Percentiles rank a stretch among this genome's conserved stretches.
These are phyloP conservation scores for Choiromyces venosus DNA, from an alignment of 495 filamentous ascomycete species.

Conservation along the genomic window DNA sequence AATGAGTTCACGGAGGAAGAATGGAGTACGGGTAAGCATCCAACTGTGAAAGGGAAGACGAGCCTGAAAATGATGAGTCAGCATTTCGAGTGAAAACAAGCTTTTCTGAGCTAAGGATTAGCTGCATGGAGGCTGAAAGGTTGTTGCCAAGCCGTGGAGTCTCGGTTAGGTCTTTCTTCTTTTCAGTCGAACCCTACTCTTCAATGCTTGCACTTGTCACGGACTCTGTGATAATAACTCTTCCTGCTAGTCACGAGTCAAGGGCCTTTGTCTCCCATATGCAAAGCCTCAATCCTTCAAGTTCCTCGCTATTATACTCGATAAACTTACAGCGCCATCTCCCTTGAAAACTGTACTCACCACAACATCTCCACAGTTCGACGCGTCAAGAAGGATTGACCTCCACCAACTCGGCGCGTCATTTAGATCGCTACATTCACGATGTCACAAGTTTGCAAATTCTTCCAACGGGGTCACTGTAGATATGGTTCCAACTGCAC, in stretches of 20 bases:
- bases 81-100: not conserved
- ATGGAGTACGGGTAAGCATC: not conserved
- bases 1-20: not conserved
- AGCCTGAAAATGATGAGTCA: not conserved
- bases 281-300: not conserved
- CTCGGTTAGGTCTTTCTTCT: no score
- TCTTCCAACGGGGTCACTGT: slow-evolving; percentile 57
- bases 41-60: not conserved
- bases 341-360: not conserved
- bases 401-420: not conserved
- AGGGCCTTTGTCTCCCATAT: not conserved
- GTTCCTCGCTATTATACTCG: not conserved
- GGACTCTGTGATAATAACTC: not conserved
- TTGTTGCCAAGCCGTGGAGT: not conserved
- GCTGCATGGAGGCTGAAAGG: not conserved
- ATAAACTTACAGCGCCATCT: not conserved
- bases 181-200: no score
- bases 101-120: not conserved
- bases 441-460: slow-evolving; percentile 54
- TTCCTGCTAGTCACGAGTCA: not conserved
- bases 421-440: not conserved
- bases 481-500: slow-evolving; percentile 49
- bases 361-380: not conserved
- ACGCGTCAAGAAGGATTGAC: not conserved
- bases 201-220: no score